Base-by-base conservation (phyloP, 75 land plant genomes). In the Picea glauca region DNA sequence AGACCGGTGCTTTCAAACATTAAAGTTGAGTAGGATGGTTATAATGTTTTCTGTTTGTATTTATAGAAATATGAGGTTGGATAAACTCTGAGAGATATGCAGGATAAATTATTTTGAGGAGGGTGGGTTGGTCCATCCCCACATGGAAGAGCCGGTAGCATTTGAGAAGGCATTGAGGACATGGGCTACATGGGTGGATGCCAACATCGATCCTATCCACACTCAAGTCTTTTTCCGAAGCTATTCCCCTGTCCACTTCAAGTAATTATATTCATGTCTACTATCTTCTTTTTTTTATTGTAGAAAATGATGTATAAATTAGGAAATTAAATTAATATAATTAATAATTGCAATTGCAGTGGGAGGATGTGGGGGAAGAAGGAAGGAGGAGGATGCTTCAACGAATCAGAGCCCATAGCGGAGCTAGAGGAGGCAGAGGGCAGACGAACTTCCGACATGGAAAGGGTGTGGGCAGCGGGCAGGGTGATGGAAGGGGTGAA, bases 241-340 rank as follows among this genome's bases (percentile, higher is more conserved):
- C 46, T 87, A 70, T 60, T 77, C 90, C 13, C 58, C 85, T 13
- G 78, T 85, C 1, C 90, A 88, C 72, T 88, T 88, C 90, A 77
- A 58, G 88, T 87, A 73, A 67, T 63, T 30, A 17, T 56, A 54
- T 35, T 14, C 38, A 32, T 12, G 11, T 12, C 30, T 17, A 5
- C 5, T 32, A 30, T 12, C 40, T 6, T 40, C 61, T 9, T 50
- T 50, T 50, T 50, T 40, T 9, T 8, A 50, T 38, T 2, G 1
- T 50, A 7, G 11, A 9, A 8, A 50, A 50, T 46, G 0, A 46
- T 46, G 7, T 46, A 46, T 1, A 46, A 46, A 46, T 6, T 46
- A 46, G 50, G 50, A 46, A 46, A 46, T 43, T 6, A 46, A 35
- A 35, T 0, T 46, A 46, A 5, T 46, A 46, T 46, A 46, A 9